Percentiles rank a stretch among this genome's conserved stretches.
Conservation (phyloP, 1,284 basidiomycete genomes). For the Schizophyllum commune region DNA sequence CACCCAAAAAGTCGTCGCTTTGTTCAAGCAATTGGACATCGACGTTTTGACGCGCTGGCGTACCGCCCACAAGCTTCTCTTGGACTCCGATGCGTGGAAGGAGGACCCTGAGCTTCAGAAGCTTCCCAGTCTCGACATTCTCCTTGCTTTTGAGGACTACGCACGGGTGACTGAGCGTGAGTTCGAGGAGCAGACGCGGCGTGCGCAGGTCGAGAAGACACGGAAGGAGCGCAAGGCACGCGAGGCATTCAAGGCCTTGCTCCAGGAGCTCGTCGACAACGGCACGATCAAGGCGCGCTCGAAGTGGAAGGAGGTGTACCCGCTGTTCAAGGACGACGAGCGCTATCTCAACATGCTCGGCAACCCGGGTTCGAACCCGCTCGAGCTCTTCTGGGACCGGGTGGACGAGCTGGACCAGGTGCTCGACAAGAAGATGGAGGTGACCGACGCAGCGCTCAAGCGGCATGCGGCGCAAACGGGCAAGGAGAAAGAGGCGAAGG, state of each 20-base stretch:
- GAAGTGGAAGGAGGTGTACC: slow-evolving; percentile 89
- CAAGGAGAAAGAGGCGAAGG: slow-evolving; percentile 22
- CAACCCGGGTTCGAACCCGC: slow-evolving; percentile 86
- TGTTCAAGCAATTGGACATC: slow-evolving; percentile 79
- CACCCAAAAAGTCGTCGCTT: slow-evolving; percentile 66
- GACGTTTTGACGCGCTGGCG: slow-evolving; percentile 88
- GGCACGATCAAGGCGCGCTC: slow-evolving; percentile 74
- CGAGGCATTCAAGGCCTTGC: slow-evolving; percentile 76
- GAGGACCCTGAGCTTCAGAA: slow-evolving; percentile 67
- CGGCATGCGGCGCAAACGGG: slow-evolving; percentile 3
- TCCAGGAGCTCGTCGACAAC: slow-evolving; percentile 58
- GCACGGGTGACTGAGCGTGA: slow-evolving; percentile 81
- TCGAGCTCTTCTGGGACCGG: slow-evolving; percentile 94
- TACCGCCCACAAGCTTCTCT: slow-evolving; percentile 67
- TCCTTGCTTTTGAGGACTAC: slow-evolving; percentile 89
- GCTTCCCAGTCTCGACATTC: slow-evolving; percentile 82
- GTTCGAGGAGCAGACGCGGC: slow-evolving; percentile 76
- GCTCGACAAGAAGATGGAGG: slow-evolving; percentile 67
- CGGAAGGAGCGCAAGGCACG: slow-evolving; percentile 80
- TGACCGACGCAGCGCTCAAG: slow-evolving; percentile 52
- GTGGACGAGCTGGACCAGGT: slow-evolving; percentile 84
- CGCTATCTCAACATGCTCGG: slow-evolving; percentile 86
- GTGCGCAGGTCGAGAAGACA: slow-evolving; percentile 74
- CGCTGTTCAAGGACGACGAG: slow-evolving; percentile 65
- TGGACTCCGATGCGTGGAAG: slow-evolving; percentile 73